Percentiles rank a stretch among this genome's conserved stretches.
phyloP scores from a whole-genome alignment of 2,329 filamentous ascomycete species.

The Claviceps cyperi region DNA sequence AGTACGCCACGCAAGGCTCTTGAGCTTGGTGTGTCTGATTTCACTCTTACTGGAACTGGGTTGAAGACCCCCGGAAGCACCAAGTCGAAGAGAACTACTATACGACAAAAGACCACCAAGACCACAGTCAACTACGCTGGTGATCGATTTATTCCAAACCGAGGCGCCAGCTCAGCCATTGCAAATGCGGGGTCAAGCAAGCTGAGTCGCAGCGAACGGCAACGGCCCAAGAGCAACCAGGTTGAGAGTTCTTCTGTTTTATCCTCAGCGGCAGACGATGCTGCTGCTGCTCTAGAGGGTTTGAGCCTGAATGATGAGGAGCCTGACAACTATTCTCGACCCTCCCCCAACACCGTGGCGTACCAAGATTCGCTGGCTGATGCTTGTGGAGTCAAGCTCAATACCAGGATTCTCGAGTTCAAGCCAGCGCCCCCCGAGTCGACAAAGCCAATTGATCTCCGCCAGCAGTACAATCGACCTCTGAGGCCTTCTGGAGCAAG shows the following conservation, averaged over 20 bases:
- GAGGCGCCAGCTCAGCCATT: constrained; percentile 77
- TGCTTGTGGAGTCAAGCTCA: constrained; percentile 83
- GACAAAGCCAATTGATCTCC: constrained; percentile 92
- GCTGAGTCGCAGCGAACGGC: constrained; percentile 55
- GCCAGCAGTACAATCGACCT: constrained; percentile 94
- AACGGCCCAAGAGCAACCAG: constrained; percentile 56
- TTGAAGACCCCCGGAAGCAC: constrained; percentile 43
- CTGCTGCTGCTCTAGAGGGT: constrained; percentile 63
- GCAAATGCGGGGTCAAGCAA: constrained; percentile 70
- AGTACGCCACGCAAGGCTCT: constrained; percentile 69
- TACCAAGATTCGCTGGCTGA: constrained; percentile 85
- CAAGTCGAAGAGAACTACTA: constrained; percentile 40
- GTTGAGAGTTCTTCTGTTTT: constrained; percentile 62
- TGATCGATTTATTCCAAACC: constrained; percentile 94
- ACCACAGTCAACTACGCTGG: constrained; percentile 67
- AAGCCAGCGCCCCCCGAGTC: constrained; percentile 98
- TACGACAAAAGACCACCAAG: constrained; percentile 51
- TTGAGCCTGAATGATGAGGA: constrained; percentile 63
- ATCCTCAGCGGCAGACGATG: constrained; percentile 66
- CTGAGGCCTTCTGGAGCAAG: constrained; percentile 61
- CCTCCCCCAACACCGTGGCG: constrained; percentile 74
- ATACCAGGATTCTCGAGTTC: constrained; percentile 92
- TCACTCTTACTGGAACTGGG: constrained; percentile 76
- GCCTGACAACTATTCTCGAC: constrained; percentile 54
- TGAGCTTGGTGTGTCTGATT: constrained; percentile 86